Evolutionary conservation across 441 rosid species (phyloP).

Genomic region (Gossypium lobatum): DNA sequence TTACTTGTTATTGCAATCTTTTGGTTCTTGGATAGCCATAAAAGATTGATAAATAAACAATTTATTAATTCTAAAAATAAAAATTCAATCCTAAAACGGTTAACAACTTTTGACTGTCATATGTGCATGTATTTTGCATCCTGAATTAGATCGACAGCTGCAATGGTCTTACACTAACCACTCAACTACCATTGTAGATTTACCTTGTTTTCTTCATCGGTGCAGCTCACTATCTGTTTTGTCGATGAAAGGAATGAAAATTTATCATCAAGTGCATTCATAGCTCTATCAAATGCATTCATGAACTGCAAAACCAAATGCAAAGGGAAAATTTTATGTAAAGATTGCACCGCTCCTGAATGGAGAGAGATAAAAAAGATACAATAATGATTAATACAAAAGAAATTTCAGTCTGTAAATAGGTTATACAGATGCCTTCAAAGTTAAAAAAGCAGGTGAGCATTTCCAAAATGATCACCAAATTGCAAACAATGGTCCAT

Average conservation of each 20-base stretch:
- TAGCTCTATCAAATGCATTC: constrained; percentile 71
- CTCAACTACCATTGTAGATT: not conserved
- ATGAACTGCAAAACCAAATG: constrained; percentile 44
- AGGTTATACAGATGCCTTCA: not conserved
- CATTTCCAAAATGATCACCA: not conserved
- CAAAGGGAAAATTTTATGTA: constrained; percentile 8
- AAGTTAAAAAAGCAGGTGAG: not conserved
- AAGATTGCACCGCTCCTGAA: not conserved
- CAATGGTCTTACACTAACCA: constrained; percentile 5
- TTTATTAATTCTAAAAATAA: not conserved
- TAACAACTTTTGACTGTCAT: not conserved
- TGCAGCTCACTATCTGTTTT: constrained; percentile 72
- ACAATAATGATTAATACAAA: not conserved
- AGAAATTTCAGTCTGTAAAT: not conserved
- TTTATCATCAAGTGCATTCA: constrained; percentile 68
- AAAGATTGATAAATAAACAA: not conserved
- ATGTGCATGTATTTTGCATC: constrained; percentile 4
- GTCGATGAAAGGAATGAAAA: constrained; percentile 57
- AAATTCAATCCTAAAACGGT: not conserved
- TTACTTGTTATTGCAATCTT: not conserved
- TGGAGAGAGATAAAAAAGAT: not conserved
- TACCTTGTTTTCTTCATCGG: constrained; percentile 68
- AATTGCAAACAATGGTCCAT: not conserved
- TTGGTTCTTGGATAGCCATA: not conserved
- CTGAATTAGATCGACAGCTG: not conserved